These are phyloP conservation scores for Babjeviella inositovora DNA, from an alignment of 805 yeast genomes.

Conservation along the genomic window DNA sequence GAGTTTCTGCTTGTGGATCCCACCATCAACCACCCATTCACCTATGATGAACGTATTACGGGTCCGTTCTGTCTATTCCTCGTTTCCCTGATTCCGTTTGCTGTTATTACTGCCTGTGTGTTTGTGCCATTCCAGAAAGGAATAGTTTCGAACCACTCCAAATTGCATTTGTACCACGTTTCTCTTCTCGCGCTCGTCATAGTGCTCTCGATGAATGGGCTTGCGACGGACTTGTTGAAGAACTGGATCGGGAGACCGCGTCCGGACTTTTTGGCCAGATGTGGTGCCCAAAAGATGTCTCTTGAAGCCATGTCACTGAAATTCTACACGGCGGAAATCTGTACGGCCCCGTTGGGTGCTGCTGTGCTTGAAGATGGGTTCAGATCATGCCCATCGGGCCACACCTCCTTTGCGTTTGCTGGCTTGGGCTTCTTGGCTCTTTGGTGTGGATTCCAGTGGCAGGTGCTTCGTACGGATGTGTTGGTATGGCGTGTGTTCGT, in stretches of 20 bases:
- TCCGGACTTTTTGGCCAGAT: slow-evolving; percentile 16
- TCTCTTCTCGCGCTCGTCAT: slow-evolving; percentile 16
- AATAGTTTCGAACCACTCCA: slow-evolving; percentile 6
- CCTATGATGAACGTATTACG: too few species aligned
- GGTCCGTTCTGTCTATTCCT: too few species aligned
- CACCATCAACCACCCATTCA: slow-evolving; percentile 21
- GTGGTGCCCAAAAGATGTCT: slow-evolving; percentile 7
- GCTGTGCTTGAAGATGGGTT: slow-evolving; percentile 46
- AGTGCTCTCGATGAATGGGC: slow-evolving; percentile 12
- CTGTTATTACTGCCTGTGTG: too few species aligned
- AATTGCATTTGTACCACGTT: slow-evolving; percentile 8
- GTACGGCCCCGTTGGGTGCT: slow-evolving; percentile 15
- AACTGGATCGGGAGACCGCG: slow-evolving; percentile 15
- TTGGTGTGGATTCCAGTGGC: slow-evolving; percentile 57
- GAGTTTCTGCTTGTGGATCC: slow-evolving; percentile 18
- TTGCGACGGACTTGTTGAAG: slow-evolving; percentile 20
- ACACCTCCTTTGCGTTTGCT: slow-evolving; percentile 55
- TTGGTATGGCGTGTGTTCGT: too few species aligned
- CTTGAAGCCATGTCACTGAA: too few species aligned
- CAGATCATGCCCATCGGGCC: slow-evolving; percentile 76
- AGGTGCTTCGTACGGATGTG: too few species aligned
- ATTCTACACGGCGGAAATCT: too few species aligned
- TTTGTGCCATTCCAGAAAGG: background rate
- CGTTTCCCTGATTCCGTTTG: too few species aligned
- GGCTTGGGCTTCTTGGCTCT: slow-evolving; percentile 47